Evolutionary conservation across 2,329 filamentous ascomycete genomes (phyloP).

Genomic region (Curvularia eragrostidis): DNA sequence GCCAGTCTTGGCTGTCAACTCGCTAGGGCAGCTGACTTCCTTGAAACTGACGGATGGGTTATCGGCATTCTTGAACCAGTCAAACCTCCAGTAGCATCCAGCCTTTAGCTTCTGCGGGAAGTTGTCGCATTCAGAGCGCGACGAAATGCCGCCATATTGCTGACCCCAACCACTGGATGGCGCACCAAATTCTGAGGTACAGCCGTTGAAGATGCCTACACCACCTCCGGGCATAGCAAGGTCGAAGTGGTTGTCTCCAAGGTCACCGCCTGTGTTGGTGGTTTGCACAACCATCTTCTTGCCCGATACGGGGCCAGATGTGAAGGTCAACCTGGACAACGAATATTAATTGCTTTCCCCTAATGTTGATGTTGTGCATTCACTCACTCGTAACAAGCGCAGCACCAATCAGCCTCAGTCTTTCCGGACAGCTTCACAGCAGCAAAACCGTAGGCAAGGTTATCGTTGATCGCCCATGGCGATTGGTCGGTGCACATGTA

Average conservation of each 20-base stretch:
- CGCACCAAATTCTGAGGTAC: conserved; percentile 44
- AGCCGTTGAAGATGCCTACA: conserved; percentile 47
- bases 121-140: conserved; percentile 39
- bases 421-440: conserved; percentile 64
- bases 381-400: conserved; percentile 64
- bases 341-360: conserved; percentile 9
- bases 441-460: conserved; percentile 69
- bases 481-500: conserved; percentile 67
- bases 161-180: conserved; percentile 44
- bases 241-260: conserved; percentile 48
- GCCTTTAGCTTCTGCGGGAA: conserved; percentile 47
- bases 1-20: conserved; percentile 39
- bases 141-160: conserved; percentile 46
- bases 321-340: conserved; percentile 60
- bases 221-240: conserved; percentile 49
- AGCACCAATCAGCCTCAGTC: conserved; percentile 67
- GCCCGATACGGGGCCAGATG: conserved; percentile 60
- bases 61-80: conserved; percentile 46
- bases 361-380: not conserved
- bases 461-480: conserved; percentile 66
- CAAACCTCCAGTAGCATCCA: conserved; percentile 49
- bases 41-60: conserved; percentile 44
- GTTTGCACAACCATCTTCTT: conserved; percentile 70
- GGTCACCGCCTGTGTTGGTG: conserved; percentile 63
- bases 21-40: conserved; percentile 45